Conservation (phyloP, 2,329 filamentous ascomycete genomes). For the Metarhizium anisopliae region DNA sequence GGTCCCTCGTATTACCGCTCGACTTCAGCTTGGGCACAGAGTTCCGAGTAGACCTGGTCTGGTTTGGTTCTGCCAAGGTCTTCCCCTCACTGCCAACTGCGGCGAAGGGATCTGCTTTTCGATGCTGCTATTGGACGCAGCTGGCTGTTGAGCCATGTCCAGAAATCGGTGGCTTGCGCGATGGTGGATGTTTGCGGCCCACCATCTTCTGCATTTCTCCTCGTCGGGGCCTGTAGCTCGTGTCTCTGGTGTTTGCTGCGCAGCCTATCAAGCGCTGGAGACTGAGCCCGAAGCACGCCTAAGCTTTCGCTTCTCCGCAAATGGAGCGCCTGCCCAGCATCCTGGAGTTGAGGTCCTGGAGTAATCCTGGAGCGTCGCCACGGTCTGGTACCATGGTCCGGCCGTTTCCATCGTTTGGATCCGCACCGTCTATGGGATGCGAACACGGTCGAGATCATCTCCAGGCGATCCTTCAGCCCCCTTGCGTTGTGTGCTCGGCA, state of each 20-base stretch:
- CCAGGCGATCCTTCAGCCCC: neutral
- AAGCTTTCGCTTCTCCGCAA: neutral
- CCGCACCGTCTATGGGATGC: conserved; percentile 6
- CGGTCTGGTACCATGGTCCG: neutral
- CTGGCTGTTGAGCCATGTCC: neutral
- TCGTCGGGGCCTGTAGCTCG: neutral
- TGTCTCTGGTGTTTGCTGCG: neutral
- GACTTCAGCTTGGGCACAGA: no score
- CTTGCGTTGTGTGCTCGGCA: no score
- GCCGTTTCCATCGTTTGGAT: conserved; percentile 10
- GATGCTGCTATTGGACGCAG: neutral
- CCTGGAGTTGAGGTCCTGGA: neutral
- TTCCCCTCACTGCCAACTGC: conserved; percentile 1
- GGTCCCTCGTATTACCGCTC: no score
- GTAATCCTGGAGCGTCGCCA: neutral
- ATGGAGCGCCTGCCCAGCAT: neutral
- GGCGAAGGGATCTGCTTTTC: neutral
- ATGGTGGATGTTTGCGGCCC: conserved; percentile 2
- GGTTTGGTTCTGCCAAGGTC: no score
- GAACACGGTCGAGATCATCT: neutral
- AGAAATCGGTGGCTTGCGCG: neutral
- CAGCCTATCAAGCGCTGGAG: neutral
- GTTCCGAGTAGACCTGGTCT: no score
- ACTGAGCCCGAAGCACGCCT: neutral
- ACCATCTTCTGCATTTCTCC: neutral